Conservation (phyloP, 257 asterid species). For the Ballota nigra region DNA sequence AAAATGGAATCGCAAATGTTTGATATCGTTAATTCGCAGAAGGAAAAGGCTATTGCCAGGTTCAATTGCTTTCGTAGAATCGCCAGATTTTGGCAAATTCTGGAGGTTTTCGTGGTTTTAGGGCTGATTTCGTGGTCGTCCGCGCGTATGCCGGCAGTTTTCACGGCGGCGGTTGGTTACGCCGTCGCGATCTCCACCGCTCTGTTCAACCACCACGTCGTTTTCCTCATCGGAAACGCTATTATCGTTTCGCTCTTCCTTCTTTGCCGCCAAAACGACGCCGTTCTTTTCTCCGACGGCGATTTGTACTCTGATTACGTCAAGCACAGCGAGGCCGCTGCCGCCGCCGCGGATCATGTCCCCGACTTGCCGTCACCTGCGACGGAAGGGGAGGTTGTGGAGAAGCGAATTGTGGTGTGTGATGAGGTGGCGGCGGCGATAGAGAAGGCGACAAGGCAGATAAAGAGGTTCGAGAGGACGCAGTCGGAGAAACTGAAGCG, state of each 20-base stretch:
- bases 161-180: conserved; percentile 23
- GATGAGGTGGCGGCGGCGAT: conserved; percentile 46
- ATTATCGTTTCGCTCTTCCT: conserved; percentile 46
- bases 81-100: conserved; percentile 37
- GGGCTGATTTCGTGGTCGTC: conserved; percentile 69
- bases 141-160: conserved; percentile 42
- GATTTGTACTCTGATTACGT: conserved; percentile 48
- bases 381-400: conserved; percentile 15
- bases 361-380: too few species aligned
- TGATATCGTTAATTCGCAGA: conserved; percentile 33
- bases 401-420: conserved; percentile 44
- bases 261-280: conserved; percentile 45
- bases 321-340: conserved; percentile 34
- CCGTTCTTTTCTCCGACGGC: conserved; percentile 17
- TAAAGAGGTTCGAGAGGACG: conserved; percentile 63
- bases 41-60: conserved; percentile 45
- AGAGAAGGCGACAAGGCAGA: conserved; percentile 51
- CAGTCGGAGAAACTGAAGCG: conserved; percentile 71
- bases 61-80: conserved; percentile 45
- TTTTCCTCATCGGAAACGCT: conserved; percentile 73
- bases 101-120: conserved; percentile 43
- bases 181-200: conserved; percentile 23
- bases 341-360: conserved; percentile 14
- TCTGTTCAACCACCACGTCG: conserved; percentile 70
- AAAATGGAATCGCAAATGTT: conserved; percentile 29